A percentile compares a stretch with the other conserved stretches of the same genome.
Evolutionary conservation across 2,329 filamentous ascomycete genomes (phyloP).

Genomic region (Stemphylium vesicarium): DNA sequence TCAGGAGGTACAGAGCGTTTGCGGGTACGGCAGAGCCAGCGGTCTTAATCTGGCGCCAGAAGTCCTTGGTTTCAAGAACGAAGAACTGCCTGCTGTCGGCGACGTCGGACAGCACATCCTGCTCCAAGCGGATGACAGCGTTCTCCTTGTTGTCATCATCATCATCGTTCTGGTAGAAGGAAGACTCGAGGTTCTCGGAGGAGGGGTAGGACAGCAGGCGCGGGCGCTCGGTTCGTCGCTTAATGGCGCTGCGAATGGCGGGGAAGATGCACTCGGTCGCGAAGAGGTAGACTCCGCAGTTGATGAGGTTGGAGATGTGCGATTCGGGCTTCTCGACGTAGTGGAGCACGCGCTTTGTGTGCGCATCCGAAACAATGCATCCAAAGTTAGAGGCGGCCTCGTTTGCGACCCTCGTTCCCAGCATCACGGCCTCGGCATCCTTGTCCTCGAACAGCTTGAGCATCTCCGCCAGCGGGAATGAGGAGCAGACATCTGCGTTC

Average conservation of each 20-base stretch:
- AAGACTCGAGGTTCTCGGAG: conserved; percentile 85
- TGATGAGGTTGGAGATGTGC: conserved; percentile 97
- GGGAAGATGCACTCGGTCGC: conserved; percentile 95
- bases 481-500: conserved; percentile 98
- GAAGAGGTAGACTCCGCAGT: conserved; percentile 98
- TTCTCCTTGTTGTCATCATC: conserved; percentile 78
- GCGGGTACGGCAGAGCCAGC: conserved; percentile 95
- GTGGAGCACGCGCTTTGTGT: conserved; percentile 94
- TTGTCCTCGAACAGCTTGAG: conserved; percentile 91
- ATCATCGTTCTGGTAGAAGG: conserved; percentile 65
- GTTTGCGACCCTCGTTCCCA: conserved; percentile 88
- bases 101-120: conserved; percentile 94
- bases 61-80: conserved; percentile 98
- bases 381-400: conserved; percentile 96
- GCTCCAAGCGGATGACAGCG: conserved; percentile 91
- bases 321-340: conserved; percentile 99
- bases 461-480: conserved; percentile 96
- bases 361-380: conserved; percentile 93
- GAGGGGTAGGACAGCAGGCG: conserved; percentile 94
- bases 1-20: conserved; percentile 94
- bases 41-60: conserved; percentile 99
- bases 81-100: conserved; percentile 98
- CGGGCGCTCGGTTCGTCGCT: conserved; percentile 89
- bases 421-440: conserved; percentile 94
- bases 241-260: conserved; percentile 91